These are phyloP conservation scores for Plasmodium cynomolgi DNA, from an alignment of 169 alveolate genomes.

Conservation along the genomic window DNA sequence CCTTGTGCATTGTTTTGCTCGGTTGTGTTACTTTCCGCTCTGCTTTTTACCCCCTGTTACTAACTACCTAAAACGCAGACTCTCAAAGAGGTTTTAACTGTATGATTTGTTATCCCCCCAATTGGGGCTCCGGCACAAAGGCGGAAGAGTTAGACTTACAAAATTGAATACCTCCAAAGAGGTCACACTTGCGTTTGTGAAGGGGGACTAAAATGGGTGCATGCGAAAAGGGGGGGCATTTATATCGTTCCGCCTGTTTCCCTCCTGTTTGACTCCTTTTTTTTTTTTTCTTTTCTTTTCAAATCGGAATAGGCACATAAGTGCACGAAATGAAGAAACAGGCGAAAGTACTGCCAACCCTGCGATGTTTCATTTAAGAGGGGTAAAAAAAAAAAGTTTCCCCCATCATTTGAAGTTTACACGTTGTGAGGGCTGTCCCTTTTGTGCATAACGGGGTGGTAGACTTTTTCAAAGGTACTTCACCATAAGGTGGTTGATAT, in stretches of 20 bases:
- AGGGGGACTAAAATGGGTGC: not conserved
- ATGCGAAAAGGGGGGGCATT: not conserved
- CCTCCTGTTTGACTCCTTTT: not conserved
- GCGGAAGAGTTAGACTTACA: not conserved
- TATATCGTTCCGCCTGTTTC: not conserved
- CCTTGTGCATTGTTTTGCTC: not conserved
- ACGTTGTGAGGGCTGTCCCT: not conserved
- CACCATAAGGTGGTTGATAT: not conserved
- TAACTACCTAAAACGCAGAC: not conserved
- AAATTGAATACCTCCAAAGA: not conserved
- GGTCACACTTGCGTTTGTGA: not conserved
- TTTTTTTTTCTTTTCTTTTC: not conserved
- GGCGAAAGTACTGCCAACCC: not conserved
- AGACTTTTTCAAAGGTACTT: not conserved
- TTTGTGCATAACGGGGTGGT: not conserved
- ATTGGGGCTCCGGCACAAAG: not conserved
- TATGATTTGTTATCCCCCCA: not conserved
- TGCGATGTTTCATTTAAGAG: not conserved
- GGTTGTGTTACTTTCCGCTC: not conserved
- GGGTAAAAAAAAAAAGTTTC: not conserved
- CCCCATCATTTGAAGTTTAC: not conserved
- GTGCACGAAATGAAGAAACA: constrained; percentile 18
- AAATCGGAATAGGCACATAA: constrained; percentile 22
- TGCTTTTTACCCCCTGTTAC: not conserved
- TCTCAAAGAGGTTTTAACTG: not conserved